phyloP scores from a whole-genome alignment of 192 early-diverging fungal species.

The Backusella tuberculispora region DNA sequence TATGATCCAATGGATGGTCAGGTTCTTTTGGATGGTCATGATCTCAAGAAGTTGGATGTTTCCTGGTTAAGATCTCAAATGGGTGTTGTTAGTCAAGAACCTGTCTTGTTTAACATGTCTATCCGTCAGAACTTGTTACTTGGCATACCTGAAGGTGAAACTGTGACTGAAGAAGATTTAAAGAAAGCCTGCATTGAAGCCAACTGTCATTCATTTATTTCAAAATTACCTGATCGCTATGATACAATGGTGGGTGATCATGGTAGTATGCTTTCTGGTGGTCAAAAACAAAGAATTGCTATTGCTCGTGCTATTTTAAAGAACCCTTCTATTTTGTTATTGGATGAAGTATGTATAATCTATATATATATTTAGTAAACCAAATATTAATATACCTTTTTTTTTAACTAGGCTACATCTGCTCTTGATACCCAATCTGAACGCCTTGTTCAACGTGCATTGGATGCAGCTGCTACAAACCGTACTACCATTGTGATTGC shows the following conservation, averaged over 20 bases:
- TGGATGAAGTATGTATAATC: conserved; percentile 62
- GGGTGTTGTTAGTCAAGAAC: conserved; percentile 90
- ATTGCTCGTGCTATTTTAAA: conserved; percentile 91
- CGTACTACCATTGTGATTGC: conserved; percentile 92
- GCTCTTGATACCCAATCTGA: conserved; percentile 83
- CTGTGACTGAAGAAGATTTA: conserved; percentile 73
- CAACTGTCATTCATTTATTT: conserved; percentile 85
- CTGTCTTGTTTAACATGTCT: conserved; percentile 75
- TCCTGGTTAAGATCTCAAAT: conserved; percentile 82
- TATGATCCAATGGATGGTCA: conserved; percentile 64
- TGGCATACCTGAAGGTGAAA: conserved; percentile 54
- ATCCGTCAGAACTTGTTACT: conserved; percentile 84
- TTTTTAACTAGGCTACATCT: conserved; percentile 61
- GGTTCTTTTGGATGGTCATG: conserved; percentile 71
- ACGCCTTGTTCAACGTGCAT: conserved; percentile 77
- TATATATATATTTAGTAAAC: neutral
- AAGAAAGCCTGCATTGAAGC: conserved; percentile 64
- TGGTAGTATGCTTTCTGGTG: conserved; percentile 76
- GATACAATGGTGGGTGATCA: conserved; percentile 84
- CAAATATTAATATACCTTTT: conserved; percentile 30
- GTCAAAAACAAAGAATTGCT: conserved; percentile 94
- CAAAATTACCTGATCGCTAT: conserved; percentile 78
- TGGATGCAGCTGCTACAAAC: conserved; percentile 70
- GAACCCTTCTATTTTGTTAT: conserved; percentile 78
- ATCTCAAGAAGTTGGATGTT: conserved; percentile 77